Conservation (phyloP, 2,329 filamentous ascomycete species). For the Sporothrix euskadiensis region DNA sequence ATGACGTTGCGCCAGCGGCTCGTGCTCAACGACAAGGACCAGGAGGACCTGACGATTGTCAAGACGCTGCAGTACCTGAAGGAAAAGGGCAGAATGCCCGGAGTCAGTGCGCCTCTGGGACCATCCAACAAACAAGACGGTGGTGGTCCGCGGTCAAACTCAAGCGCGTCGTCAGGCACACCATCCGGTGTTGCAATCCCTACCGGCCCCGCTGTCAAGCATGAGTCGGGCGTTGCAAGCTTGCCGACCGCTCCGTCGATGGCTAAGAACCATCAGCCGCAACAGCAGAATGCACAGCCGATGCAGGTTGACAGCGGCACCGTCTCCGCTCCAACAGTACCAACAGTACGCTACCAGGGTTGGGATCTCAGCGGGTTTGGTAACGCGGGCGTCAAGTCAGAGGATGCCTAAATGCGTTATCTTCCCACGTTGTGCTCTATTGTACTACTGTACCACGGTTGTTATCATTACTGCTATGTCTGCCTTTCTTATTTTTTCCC, state of each 20-base stretch:
- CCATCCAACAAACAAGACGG: background rate
- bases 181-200: background rate
- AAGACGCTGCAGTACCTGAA: constrained; percentile 66
- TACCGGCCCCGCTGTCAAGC: background rate
- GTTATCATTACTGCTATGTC: background rate
- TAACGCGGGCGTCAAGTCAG: constrained; percentile 43
- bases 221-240: constrained; percentile 23
- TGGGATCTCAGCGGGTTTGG: constrained; percentile 47
- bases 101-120: constrained; percentile 27
- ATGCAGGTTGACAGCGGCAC: background rate
- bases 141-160: background rate
- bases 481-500: background rate
- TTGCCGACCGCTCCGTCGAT: constrained; percentile 33
- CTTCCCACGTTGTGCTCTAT: background rate
- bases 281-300: background rate
- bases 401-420: constrained; percentile 35
- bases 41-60: constrained; percentile 66
- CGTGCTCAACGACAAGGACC: constrained; percentile 66
- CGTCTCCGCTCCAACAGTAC: constrained; percentile 33
- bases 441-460: background rate
- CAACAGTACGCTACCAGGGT: constrained; percentile 41
- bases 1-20: constrained; percentile 67
- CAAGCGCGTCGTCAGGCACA: background rate
- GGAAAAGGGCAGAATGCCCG: constrained; percentile 56
- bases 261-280: constrained; percentile 31